phyloP scores from a whole-genome alignment of 176 grass and related monocot genomes.

The Musa itinerans region DNA sequence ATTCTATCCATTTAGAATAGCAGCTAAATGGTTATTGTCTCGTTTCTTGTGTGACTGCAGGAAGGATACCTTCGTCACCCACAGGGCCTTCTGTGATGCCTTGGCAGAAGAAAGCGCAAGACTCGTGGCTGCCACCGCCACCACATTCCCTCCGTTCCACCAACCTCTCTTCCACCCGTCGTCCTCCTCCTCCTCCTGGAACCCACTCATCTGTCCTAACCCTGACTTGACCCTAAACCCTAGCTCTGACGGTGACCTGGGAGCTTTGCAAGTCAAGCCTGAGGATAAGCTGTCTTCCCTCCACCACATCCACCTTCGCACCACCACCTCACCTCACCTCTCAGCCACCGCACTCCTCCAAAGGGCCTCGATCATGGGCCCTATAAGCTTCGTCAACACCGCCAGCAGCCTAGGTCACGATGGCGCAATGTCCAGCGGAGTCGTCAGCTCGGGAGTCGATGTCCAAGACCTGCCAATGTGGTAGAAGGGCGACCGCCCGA shows the following conservation, averaged over 20 bases:
- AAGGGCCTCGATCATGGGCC: slow-evolving; percentile 25
- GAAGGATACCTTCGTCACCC: slow-evolving; percentile 91
- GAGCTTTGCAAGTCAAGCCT: slow-evolving; percentile 27
- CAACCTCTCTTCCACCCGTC: slow-evolving; percentile 41
- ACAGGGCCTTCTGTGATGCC: slow-evolving; percentile 96
- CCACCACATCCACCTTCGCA: slow-evolving; percentile 18
- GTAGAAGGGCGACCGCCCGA: slow-evolving; percentile 34
- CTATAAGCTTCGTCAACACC: slow-evolving; percentile 1
- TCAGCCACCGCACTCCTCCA: slow-evolving; percentile 28
- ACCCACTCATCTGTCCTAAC: neutral
- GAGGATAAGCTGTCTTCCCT: slow-evolving; percentile 27
- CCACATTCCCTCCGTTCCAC: slow-evolving; percentile 18
- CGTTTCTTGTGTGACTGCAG: slow-evolving; percentile 37
- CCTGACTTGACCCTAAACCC: slow-evolving; percentile 26
- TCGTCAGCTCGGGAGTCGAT: slow-evolving; percentile 24
- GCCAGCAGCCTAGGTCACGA: neutral
- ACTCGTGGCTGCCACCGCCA: slow-evolving; percentile 38
- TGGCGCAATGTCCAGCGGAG: neutral
- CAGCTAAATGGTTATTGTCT: neutral
- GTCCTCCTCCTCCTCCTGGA: slow-evolving; percentile 14
- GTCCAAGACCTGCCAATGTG: slow-evolving; percentile 29
- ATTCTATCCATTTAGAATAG: neutral
- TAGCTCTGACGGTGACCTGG: slow-evolving; percentile 17
- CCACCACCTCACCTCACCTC: slow-evolving; percentile 16
- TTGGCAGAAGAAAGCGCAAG: slow-evolving; percentile 94